Conservation (phyloP, 305 asterid species). For the Fraxinus ornus region DNA sequence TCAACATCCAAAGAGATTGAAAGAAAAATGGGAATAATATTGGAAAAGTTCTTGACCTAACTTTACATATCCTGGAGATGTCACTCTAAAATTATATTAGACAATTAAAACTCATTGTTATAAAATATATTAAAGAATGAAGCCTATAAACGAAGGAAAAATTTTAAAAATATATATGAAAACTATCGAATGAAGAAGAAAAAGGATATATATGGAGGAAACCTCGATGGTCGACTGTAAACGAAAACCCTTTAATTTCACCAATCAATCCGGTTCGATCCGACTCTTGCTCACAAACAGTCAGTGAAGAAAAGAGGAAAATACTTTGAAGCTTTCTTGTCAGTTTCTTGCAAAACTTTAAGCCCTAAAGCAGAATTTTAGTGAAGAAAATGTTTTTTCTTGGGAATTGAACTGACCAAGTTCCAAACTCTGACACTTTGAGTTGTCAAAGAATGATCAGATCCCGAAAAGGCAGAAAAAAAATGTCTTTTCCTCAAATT, state of each 20-base stretch:
- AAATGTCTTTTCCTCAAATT: conserved; percentile 5
- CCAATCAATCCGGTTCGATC: conserved; percentile 18
- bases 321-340: conserved; percentile 13
- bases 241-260: conserved; percentile 6
- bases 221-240: conserved; percentile 27
- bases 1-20: background rate
- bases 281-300: conserved; percentile 1
- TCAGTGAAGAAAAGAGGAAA: background rate
- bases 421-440: conserved; percentile 25
- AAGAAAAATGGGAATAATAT: background rate
- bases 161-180: background rate
- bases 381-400: conserved; percentile 28
- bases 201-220: conserved; percentile 9
- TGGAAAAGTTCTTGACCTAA: background rate
- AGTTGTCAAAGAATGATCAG: conserved; percentile 38
- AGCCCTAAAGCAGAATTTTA: conserved; percentile 29
- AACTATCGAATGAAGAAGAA: background rate
- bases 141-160: background rate
- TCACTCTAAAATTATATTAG: background rate
- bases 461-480: conserved; percentile 37
- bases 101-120: background rate
- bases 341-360: conserved; percentile 33
- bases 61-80: background rate
- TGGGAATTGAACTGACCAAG: conserved; percentile 46
- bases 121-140: background rate